Evolutionary conservation across 2,329 filamentous ascomycete species (phyloP).

Genomic region (Fusarium cicatricum): DNA sequence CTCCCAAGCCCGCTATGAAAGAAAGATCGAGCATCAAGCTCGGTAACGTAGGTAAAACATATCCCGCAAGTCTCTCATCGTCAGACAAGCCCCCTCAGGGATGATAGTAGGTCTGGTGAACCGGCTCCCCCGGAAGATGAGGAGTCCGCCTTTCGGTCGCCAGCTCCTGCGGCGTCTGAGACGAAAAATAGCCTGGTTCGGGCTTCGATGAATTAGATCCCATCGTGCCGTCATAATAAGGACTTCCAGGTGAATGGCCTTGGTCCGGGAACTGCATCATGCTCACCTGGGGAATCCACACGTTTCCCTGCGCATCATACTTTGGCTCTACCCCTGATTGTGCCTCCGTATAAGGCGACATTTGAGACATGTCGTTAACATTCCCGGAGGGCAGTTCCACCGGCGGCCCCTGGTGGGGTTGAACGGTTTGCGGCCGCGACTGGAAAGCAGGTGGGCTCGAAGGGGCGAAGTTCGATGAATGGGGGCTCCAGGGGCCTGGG

Average conservation of each 20-base stretch:
- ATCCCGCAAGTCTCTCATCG: conserved; percentile 1
- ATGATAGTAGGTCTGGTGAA: conserved; percentile 40
- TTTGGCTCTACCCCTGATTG: conserved; percentile 36
- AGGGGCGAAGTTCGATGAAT: conserved; percentile 35
- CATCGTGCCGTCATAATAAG: conserved; percentile 30
- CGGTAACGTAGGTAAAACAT: not conserved
- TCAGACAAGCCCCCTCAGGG: conserved; percentile 17
- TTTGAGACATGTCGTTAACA: conserved; percentile 14
- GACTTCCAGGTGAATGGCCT: conserved; percentile 29
- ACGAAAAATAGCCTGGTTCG: conserved; percentile 27
- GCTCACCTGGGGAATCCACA: conserved; percentile 48
- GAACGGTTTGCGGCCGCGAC: conserved; percentile 27
- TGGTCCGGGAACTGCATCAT: conserved; percentile 41
- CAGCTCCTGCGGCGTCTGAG: conserved; percentile 37
- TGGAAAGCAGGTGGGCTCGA: conserved; percentile 28
- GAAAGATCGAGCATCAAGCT: conserved; percentile 9
- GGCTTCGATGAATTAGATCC: conserved; percentile 29
- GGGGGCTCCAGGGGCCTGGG: conserved; percentile 39
- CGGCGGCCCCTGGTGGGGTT: conserved; percentile 38
- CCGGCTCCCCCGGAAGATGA: conserved; percentile 12
- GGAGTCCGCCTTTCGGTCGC: conserved; percentile 30
- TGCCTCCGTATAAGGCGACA: conserved; percentile 29
- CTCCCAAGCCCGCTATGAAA: conserved; percentile 9
- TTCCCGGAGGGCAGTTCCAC: conserved; percentile 40
- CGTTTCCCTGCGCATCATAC: conserved; percentile 44